A percentile compares a stretch with the other conserved stretches of the same genome.
phyloP scores from a whole-genome alignment of 1,284 basidiomycete genomes.

The Ustilago xerochloae region DNA sequence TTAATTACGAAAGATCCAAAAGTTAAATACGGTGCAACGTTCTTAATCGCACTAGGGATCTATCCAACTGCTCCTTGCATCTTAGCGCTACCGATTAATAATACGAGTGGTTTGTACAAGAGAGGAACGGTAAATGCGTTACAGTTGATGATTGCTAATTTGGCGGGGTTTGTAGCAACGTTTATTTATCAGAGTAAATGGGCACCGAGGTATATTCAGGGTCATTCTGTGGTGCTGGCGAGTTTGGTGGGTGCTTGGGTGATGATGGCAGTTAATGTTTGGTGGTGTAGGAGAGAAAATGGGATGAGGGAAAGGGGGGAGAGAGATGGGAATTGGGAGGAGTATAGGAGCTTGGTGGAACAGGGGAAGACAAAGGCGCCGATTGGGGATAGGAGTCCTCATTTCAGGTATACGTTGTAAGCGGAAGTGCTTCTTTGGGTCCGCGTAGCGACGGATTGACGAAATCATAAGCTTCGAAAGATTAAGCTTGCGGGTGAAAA shows the following conservation, averaged over 20 bases:
- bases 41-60: conserved; percentile 64
- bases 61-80: conserved; percentile 63
- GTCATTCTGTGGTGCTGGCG: conserved; percentile 66
- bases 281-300: conserved; percentile 58
- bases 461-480: too few relatives aligned
- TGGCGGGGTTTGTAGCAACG: conserved; percentile 66
- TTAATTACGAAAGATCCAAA: conserved; percentile 41
- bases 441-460: neutral
- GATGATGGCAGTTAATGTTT: conserved; percentile 50
- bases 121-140: conserved; percentile 66
- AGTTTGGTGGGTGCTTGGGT: conserved; percentile 62
- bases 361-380: conserved; percentile 52
- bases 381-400: conserved; percentile 55
- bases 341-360: conserved; percentile 43
- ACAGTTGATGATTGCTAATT: conserved; percentile 68
- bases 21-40: conserved; percentile 63
- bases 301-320: conserved; percentile 38
- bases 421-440: neutral
- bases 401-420: conserved; percentile 45
- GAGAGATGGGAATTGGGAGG: conserved; percentile 47
- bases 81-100: conserved; percentile 59
- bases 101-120: conserved; percentile 61
- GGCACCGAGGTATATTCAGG: conserved; percentile 57
- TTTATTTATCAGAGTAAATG: conserved; percentile 62
- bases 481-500: too few relatives aligned